Evolutionary conservation across 306 rosid species (phyloP), one percentile per base, ranked within the genome.

Genomic region (Astragalus glycyphyllos): DNA sequence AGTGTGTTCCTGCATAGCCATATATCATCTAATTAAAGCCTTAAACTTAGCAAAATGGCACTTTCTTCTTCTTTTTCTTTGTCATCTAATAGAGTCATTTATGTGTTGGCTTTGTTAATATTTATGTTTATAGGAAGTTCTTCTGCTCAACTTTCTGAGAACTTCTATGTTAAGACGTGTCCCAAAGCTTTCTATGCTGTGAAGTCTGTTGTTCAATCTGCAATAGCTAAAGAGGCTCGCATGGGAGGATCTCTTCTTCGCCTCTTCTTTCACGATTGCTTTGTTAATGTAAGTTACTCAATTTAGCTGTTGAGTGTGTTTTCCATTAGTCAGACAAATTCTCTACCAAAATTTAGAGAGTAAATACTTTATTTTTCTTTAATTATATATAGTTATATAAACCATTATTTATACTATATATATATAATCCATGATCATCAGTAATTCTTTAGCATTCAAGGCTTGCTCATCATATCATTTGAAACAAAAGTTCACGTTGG

Each of bases 171-270:
- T 1, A 73, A 71, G 32, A 78, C 51, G 13, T 92, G 98, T 51
- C 98, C 96, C 1, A 83, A 84, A 0, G 76, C 84, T 57, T 80
- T 78, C 6, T 9, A 17, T 5, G 31, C 75, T 0, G 80, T 86
- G 0, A 64, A 73, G 41, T 75, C 84, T 0, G 88, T 82, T 7
- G 90, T 92, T 51, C 66, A 55, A 16, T 72, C 88, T 2, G 96
- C 90, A 0, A 62, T 92, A 0, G 61, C 86, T 5, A 85, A 75
- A 48, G 88, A 88, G 49, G 71, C 62, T 14, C 96, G 96, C 46
- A 80, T 85, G 45, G 98, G 92, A 40, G 98, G 83, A 20, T 90
- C 96, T 53, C 80, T 92, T 0, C 86, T 92, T 49, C 98, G 98
- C 47, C 87, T 92, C 11, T 75, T 64, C 81, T 92, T 92, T 37